A percentile compares a stretch with the other conserved stretches of the same genome.
Evolutionary conservation across 164 flowering plant species (phyloP).

Genomic region (Santalum album): DNA sequence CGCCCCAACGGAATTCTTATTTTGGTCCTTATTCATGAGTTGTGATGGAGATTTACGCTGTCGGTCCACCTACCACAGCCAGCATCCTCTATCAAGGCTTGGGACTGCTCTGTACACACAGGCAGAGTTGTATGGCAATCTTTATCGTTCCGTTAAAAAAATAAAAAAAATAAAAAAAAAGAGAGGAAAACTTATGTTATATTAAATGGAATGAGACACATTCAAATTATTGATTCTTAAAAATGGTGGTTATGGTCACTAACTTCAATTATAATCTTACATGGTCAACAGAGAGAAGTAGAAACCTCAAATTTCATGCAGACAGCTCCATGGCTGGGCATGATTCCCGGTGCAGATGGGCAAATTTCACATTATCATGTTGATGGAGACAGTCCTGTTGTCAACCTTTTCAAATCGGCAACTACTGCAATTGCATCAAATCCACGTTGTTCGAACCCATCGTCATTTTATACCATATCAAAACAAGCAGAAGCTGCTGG

Average conservation of each 20-base stretch:
- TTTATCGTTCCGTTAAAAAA: too few relatives aligned
- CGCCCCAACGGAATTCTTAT: too few relatives aligned
- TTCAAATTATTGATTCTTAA: too few relatives aligned
- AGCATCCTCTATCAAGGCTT: too few relatives aligned
- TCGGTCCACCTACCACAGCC: too few relatives aligned
- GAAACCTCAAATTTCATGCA: constrained; percentile 87
- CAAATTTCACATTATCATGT: constrained; percentile 62
- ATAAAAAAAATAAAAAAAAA: too few relatives aligned
- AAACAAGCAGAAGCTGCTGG: constrained; percentile 99
- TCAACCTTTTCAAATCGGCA: constrained; percentile 74
- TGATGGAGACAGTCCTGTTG: constrained; percentile 74
- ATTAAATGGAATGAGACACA: too few relatives aligned
- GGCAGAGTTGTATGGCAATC: too few relatives aligned
- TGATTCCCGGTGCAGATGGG: constrained; percentile 78
- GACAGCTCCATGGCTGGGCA: constrained; percentile 95
- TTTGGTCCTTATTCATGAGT: too few relatives aligned
- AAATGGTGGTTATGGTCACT: constrained; percentile 1
- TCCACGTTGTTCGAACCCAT: constrained; percentile 43
- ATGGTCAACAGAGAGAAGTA: constrained; percentile 61
- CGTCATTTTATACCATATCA: constrained; percentile 66
- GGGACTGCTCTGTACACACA: too few relatives aligned
- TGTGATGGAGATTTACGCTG: too few relatives aligned
- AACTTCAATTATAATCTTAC: constrained; percentile 6
- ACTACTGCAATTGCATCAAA: constrained; percentile 53
- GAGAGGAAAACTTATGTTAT: too few relatives aligned